A percentile compares a stretch with the other conserved stretches of the same genome.
Conservation (phyloP, 371 early-diverging fungal genomes). For the Gilbertella persicaria region DNA sequence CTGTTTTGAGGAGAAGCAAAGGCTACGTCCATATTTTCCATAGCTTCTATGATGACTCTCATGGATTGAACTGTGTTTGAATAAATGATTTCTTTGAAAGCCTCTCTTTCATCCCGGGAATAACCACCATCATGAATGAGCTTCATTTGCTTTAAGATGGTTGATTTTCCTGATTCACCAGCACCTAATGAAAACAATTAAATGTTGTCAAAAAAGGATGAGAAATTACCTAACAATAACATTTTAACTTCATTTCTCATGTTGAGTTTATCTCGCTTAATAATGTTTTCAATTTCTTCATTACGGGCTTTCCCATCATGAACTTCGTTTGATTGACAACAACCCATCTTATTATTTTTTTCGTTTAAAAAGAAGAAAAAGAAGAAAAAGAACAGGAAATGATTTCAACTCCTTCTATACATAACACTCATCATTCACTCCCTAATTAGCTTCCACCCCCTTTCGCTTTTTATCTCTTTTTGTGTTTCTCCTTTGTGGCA, state of each 20-base stretch:
- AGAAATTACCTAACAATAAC: conserved; percentile 78
- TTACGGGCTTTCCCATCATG: conserved; percentile 77
- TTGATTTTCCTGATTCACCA: conserved; percentile 89
- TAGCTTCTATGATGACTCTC: conserved; percentile 87
- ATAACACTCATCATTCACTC: no score
- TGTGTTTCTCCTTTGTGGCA: no score
- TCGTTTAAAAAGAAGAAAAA: neutral
- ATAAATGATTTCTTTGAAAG: conserved; percentile 88
- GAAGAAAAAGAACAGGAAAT: neutral
- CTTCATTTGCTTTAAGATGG: conserved; percentile 96
- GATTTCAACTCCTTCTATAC: neutral
- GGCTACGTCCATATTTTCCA: conserved; percentile 73
- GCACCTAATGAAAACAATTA: conserved; percentile 10
- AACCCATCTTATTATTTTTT: conserved; percentile 72
- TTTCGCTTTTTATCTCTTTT: no score
- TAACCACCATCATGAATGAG: conserved; percentile 93
- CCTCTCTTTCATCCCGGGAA: conserved; percentile 78
- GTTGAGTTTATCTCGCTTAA: conserved; percentile 75
- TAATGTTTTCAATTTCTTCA: conserved; percentile 87
- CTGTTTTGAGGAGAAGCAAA: conserved; percentile 59
- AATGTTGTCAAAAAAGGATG: neutral
- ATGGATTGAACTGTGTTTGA: conserved; percentile 88
- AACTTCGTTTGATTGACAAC: conserved; percentile 81
- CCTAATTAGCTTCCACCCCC: no score
- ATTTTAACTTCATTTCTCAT: conserved; percentile 93